These are phyloP conservation scores for Penicillium capsulatum DNA, from an alignment of 2,329 filamentous ascomycete species.

Conservation along the genomic window DNA sequence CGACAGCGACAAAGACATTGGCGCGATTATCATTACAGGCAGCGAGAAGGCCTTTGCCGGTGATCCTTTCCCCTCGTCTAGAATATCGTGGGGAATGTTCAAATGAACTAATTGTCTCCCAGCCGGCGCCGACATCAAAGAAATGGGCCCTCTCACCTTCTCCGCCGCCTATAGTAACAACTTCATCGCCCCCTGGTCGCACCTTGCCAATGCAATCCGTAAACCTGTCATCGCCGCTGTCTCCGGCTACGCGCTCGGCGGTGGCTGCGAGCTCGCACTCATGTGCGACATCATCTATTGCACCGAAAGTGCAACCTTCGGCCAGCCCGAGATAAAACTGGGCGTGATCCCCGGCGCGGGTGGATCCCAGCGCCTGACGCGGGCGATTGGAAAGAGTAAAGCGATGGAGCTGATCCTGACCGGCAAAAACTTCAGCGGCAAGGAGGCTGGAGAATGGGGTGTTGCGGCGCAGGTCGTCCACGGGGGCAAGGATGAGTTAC, in stretches of 20 bases:
- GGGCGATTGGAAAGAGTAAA: slow-evolving; percentile 74
- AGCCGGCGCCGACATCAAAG: slow-evolving; percentile 96
- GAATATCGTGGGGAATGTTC: not conserved
- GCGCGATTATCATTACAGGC: slow-evolving; percentile 80
- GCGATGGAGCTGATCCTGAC: slow-evolving; percentile 92
- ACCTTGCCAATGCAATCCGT: slow-evolving; percentile 76
- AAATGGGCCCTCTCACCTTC: slow-evolving; percentile 93
- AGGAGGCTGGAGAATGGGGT: slow-evolving; percentile 84
- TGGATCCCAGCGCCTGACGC: slow-evolving; percentile 81
- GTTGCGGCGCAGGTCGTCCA: slow-evolving; percentile 79
- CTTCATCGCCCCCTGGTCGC: slow-evolving; percentile 94
- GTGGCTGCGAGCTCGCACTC: slow-evolving; percentile 93
- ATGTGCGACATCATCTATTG: slow-evolving; percentile 97
- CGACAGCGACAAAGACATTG: slow-evolving; percentile 65
- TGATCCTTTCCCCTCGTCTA: slow-evolving; percentile 20
- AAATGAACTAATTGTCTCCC: slow-evolving; percentile 2
- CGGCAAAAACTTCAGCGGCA: slow-evolving; percentile 75
- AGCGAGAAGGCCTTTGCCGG: slow-evolving; percentile 81
- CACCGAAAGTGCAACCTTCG: slow-evolving; percentile 79
- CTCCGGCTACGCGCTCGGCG: slow-evolving; percentile 88
- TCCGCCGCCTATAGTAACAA: slow-evolving; percentile 78
- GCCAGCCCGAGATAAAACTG: slow-evolving; percentile 95
- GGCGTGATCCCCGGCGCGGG: slow-evolving; percentile 89
- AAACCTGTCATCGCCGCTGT: slow-evolving; percentile 94
- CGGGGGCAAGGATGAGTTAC: slow-evolving; percentile 68